These are phyloP conservation scores for Annona squamosa DNA, from an alignment of 164 flowering plant species.

Conservation along the genomic window DNA sequence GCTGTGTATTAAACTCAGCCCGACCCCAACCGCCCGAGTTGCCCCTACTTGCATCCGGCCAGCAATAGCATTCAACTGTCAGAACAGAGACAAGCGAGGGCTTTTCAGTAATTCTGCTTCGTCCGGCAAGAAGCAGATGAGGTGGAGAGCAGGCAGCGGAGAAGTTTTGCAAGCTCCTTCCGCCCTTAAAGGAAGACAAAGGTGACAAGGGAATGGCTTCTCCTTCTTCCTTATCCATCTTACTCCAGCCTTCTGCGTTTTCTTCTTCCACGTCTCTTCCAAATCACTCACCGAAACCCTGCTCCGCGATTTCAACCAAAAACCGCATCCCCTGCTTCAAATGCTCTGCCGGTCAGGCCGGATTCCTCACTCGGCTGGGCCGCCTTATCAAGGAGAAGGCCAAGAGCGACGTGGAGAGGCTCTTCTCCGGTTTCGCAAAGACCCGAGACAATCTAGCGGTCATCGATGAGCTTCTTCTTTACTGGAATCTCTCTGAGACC, in stretches of 20 bases:
- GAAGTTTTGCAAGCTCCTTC: background rate
- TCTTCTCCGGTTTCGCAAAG: constrained; percentile 85
- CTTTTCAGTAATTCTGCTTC: background rate
- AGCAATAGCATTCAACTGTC: no score
- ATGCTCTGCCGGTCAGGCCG: constrained; percentile 69
- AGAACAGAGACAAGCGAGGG: no score
- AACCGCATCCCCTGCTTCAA: constrained; percentile 33
- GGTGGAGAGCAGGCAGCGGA: background rate
- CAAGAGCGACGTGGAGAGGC: constrained; percentile 82
- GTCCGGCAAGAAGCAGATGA: background rate
- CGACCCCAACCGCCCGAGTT: no score
- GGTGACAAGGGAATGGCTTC: constrained; percentile 22
- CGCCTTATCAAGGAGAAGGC: constrained; percentile 90
- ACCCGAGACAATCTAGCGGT: constrained; percentile 89
- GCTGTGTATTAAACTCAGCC: no score
- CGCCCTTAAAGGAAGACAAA: background rate
- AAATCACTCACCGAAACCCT: constrained; percentile 5
- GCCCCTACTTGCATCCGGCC: no score
- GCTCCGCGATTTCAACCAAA: background rate
- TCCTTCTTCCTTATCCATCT: constrained; percentile 20
- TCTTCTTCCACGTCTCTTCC: constrained; percentile 1
- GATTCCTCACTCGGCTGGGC: constrained; percentile 82
- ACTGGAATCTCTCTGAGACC: constrained; percentile 90
- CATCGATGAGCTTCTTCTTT: constrained; percentile 80
- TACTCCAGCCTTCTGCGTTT: constrained; percentile 1